Base-by-base conservation (phyloP, 2,329 filamentous ascomycete species). In the Aspergillus floridensis region DNA sequence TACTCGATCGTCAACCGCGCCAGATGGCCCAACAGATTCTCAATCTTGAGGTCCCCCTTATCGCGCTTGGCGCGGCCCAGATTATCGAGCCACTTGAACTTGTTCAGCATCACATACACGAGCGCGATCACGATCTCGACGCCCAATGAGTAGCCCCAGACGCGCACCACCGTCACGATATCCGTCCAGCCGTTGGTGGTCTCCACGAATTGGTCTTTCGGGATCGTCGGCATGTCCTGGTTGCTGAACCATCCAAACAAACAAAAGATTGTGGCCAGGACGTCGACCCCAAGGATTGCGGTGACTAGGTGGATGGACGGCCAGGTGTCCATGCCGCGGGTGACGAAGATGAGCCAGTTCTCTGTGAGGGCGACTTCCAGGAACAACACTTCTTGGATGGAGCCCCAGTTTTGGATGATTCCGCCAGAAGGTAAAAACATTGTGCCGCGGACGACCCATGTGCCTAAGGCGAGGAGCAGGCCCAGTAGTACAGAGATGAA, bases 281-380 rank as follows among this genome's bases (percentile, higher is more conserved):
- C 79, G 70, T 92, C 89, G 66, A 92, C 89, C 69, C 84, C 85
- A 57, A 89, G 77, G 71, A 92, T 92, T 59, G 89, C 89, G 44
- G 77, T 79, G 57, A 91, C 81, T 26, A 92, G 80, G 72, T 91
- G 88, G 81, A 88, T 88, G 0, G 88, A 90, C 52, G 89, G 89
- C 80, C 85, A 88, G 5, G 88, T 91, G 71, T 86, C 82, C 63
- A 84, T 86, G 62, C 89, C 92, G 82, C 92, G 91, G 65, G 92
- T 96, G 78, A 96, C 93, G 82, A 96, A 96, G 77, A 96, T 96
- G 54, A 96, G 86, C 92, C 92, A 96, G 82, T 96, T 96, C 84
- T 96, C 92, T 62, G 92, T 93, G 57, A 96, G 86, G 7, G 91
- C 93, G 74, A 96, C 89, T 80, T 96, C 87, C 49, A 96, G 86